phyloP scores from a whole-genome alignment of 495 filamentous ascomycete species.

The Eremomyces bilateralis region DNA sequence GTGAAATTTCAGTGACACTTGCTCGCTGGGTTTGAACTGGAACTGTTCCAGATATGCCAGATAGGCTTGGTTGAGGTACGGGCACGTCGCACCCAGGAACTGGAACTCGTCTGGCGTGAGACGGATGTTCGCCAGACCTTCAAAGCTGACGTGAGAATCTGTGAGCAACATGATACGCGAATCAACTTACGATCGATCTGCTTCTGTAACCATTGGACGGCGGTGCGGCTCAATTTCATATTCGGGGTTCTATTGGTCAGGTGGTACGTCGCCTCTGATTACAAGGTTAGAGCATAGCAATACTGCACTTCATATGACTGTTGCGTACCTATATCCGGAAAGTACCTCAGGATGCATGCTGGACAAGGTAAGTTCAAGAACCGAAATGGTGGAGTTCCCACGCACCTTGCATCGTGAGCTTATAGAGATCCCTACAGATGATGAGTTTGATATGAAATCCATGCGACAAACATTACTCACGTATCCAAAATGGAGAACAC shows the following conservation, averaged over 20 bases:
- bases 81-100: slow-evolving; percentile 59
- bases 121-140: slow-evolving; percentile 58
- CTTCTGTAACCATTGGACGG: slow-evolving; percentile 63
- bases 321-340: slow-evolving; percentile 46
- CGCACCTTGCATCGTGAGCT: slow-evolving; percentile 83
- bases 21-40: slow-evolving; percentile 54
- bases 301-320: background rate
- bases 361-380: background rate
- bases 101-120: slow-evolving; percentile 55
- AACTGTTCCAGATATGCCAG: slow-evolving; percentile 63
- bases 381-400: background rate
- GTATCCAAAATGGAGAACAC: slow-evolving; percentile 88
- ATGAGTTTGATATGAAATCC: background rate
- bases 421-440: slow-evolving; percentile 53
- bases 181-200: slow-evolving; percentile 48
- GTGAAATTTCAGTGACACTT: slow-evolving; percentile 49
- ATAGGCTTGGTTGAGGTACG: slow-evolving; percentile 59
- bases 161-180: background rate
- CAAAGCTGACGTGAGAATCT: too few species aligned
- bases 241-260: slow-evolving; percentile 91
- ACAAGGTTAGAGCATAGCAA: background rate
- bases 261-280: slow-evolving; percentile 50
- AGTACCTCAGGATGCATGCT: slow-evolving; percentile 70
- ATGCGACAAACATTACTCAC: slow-evolving; percentile 3
- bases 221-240: slow-evolving; percentile 67